Base-by-base conservation (phyloP, 306 rosid species). In the Cicer chorassanicum region DNA sequence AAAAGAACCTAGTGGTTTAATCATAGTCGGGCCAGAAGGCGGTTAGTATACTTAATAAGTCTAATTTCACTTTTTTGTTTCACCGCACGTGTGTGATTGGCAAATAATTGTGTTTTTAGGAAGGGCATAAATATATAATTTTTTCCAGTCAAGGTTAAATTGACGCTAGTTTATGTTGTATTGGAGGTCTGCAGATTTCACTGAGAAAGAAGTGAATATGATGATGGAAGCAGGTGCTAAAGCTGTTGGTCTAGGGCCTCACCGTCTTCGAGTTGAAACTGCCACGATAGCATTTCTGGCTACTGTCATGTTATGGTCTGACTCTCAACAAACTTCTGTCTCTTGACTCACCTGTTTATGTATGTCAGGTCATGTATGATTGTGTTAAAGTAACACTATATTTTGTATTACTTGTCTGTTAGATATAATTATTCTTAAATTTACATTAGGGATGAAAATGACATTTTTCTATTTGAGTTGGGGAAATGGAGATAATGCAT, bases 11-110 rank as follows among this genome's bases (percentile, higher is more conserved):
- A 68, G 86, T 60, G 96, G 98, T 70, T 73, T 91, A 84, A 73
- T 93, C 74, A 80, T 93, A 68, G 61, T 91, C 39, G 98, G 98
- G 82, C 97, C 98, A 50, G 97, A 93, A 81, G 98, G 98, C 19
- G 98, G 97, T 93, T 68, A 78, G 87, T 87, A 43, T 72, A 29
- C 76, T 18, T 48, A 14, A 38, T 59, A 12, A 12, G 24, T 54
- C 51, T 16, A 68, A 24, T 70, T 45, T 63, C 10, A 38, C 44
- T 43, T 34, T 77, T 57, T 19, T 6, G 9, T 78, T 69, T 65
- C 56, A 15, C 36, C 4, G 14, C 72, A 19, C 71, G 66, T 45
- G 6, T 41, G 41, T 59, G 64, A 40, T 24, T 40, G 19, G 24
- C 19, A 40, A 80, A 24, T 29, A 74, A 57, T 19, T 73, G 54